Evolutionary conservation across 106 monocot genomes (phyloP), one percentile per base, ranked within the genome.

Genomic region (Allium fistulosum): DNA sequence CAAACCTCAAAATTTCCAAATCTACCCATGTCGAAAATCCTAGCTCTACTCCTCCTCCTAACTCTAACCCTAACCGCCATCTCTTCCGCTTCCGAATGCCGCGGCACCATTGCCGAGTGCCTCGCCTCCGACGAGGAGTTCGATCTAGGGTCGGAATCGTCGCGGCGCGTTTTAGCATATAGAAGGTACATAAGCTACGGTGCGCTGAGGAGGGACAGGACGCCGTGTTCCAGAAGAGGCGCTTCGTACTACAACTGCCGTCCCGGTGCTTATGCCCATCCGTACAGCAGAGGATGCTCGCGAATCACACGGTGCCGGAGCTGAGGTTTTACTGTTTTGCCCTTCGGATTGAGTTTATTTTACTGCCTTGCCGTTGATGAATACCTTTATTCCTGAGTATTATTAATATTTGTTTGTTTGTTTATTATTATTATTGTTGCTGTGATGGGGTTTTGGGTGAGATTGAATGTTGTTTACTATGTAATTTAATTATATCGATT

Each of bases 191-290:
- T 84, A 69, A 77, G 77, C 70, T 80, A 80, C 71, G 48, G 46
- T 11, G 63, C 84, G 11, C 77, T 84, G 59, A 63, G 72, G 66
- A 69, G 80, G 4, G 77, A 74, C 67, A 74, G 49, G 58, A 65
- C 68, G 6, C 76, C 86, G 5, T 81, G 80, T 57, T 74, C 81
- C 27, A 64, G 57, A 26, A 69, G 76, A 53, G 84, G 84, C 6
- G 74, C 77, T 12, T 84, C 84, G 9, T 70, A 78, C 52, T 84
- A 87, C 70, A 87, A 91, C 80, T 71, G 79, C 74, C 80, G 75
- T 14, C 73, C 86, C n/a, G 84, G 78, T 9, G 76, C 74, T 6
- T 72, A 81, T 17, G 80, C 71, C 48, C 77, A 84, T 66, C 80
- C 76, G 60, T 83, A 73, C 79, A 59, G 68, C 12, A 76, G 68